phyloP scores from a whole-genome alignment of 352 stramenopile species.

The Elongisporangium undulatum region DNA sequence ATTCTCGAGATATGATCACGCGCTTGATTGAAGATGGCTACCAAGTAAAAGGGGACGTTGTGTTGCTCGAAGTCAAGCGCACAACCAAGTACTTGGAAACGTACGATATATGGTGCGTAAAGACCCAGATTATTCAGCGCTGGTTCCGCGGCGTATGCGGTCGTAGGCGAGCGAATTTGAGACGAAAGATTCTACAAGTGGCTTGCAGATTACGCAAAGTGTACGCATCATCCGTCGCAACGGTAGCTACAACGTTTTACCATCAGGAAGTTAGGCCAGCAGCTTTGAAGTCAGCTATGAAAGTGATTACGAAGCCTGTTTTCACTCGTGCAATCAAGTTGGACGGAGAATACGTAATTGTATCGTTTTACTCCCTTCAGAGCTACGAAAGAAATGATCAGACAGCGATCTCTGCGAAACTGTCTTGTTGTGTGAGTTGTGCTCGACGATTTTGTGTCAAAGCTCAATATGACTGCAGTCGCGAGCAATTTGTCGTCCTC shows the following conservation, averaged over 20 bases:
- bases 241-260: constrained; percentile 28
- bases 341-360: constrained; percentile 49
- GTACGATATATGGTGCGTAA: constrained; percentile 64
- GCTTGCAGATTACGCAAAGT: constrained; percentile 18
- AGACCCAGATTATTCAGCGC: constrained; percentile 38
- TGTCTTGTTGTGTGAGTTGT: constrained; percentile 40
- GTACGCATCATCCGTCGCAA: constrained; percentile 23
- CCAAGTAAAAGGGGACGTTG: constrained; percentile 58
- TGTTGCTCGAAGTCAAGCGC: constrained; percentile 66
- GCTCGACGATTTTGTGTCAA: constrained; percentile 40
- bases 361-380: constrained; percentile 54
- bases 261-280: constrained; percentile 12
- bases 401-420: background rate
- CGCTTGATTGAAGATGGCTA: constrained; percentile 50
- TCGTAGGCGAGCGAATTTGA: constrained; percentile 17
- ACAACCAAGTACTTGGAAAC: constrained; percentile 43
- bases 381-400: constrained; percentile 5
- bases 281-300: constrained; percentile 27
- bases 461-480: constrained; percentile 15
- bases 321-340: constrained; percentile 43
- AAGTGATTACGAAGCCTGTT: constrained; percentile 26
- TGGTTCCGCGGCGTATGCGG: constrained; percentile 55
- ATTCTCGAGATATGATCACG: constrained; percentile 34
- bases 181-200: constrained; percentile 25
- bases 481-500: constrained; percentile 23